Percentiles rank a stretch among this genome's conserved stretches.
phyloP scores from a whole-genome alignment of 2,329 filamentous ascomycete species.

The Aureobasidium vineae region DNA sequence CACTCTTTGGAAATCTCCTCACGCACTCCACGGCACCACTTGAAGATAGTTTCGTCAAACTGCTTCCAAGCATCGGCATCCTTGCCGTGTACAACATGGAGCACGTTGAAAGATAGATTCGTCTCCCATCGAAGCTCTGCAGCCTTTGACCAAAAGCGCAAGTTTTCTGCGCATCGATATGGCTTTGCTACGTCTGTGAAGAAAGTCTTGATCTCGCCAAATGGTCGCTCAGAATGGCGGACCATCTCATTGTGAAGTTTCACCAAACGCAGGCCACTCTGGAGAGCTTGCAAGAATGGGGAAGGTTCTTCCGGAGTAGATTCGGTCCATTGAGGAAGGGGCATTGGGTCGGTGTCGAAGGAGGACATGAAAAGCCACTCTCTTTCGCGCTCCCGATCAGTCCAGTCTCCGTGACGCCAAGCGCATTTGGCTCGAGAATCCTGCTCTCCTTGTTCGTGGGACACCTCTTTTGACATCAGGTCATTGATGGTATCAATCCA shows the following conservation, averaged over 20 bases:
- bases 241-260: constrained; percentile 88
- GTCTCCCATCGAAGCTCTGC: constrained; percentile 93
- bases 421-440: constrained; percentile 53
- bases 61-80: constrained; percentile 68
- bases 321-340: constrained; percentile 64
- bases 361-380: constrained; percentile 80
- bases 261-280: constrained; percentile 77
- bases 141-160: constrained; percentile 94
- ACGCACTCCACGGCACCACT: constrained; percentile 79
- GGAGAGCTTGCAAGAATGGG: constrained; percentile 69
- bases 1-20: constrained; percentile 79
- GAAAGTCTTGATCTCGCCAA: constrained; percentile 83
- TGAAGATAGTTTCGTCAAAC: constrained; percentile 78
- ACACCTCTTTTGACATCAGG: constrained; percentile 74
- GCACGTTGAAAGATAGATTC: constrained; percentile 76
- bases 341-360: constrained; percentile 59
- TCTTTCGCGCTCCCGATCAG: constrained; percentile 70
- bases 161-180: constrained; percentile 88
- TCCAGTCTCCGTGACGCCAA: constrained; percentile 75
- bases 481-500: constrained; percentile 79
- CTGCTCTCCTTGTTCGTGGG: constrained; percentile 67
- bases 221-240: constrained; percentile 77
- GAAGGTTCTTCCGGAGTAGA: constrained; percentile 61
- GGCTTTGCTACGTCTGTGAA: constrained; percentile 94
- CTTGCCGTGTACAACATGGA: constrained; percentile 78